Percentiles rank a stretch among this genome's conserved stretches.
Evolutionary conservation across 1,284 basidiomycete genomes (phyloP).

Genomic region (Gymnopus androsaceus): DNA sequence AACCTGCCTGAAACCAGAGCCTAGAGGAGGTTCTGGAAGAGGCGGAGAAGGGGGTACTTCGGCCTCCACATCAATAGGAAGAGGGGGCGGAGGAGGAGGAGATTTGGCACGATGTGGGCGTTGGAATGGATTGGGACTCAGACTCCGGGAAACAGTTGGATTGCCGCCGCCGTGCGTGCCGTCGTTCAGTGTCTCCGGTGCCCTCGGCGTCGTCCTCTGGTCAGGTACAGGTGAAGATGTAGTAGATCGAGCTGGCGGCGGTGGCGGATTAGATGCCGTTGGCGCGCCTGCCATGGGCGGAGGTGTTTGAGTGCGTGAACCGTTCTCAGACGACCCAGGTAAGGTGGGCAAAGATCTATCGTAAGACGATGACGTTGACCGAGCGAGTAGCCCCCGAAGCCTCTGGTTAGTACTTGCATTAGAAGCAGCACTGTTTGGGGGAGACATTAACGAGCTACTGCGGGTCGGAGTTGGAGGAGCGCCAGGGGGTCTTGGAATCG

Average conservation of each 20-base stretch:
- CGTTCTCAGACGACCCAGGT: conserved; percentile 1
- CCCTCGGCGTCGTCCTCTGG: background rate
- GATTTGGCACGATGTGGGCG: conserved; percentile 7
- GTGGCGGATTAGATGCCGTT: conserved; percentile 11
- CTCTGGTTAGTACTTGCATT: conserved; percentile 39
- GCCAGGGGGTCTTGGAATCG: conserved; percentile 37
- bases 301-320: too few species aligned
- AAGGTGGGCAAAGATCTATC: conserved; percentile 42
- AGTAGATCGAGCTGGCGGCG: conserved; percentile 12
- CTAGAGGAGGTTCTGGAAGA: conserved; percentile 1
- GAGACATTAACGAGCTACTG: conserved; percentile 31
- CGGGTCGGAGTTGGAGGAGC: conserved; percentile 31
- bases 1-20: conserved; percentile 18
- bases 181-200: background rate
- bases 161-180: background rate
- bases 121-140: conserved; percentile 6
- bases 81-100: conserved; percentile 14
- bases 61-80: conserved; percentile 14
- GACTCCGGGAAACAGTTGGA: background rate
- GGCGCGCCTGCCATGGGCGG: conserved; percentile 12
- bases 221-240: background rate
- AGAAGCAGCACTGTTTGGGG: conserved; percentile 12
- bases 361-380: conserved; percentile 34
- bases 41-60: conserved; percentile 8
- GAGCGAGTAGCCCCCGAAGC: conserved; percentile 44